phyloP scores from a whole-genome alignment of 257 asterid genomes.

The Handroanthus guayacan region DNA sequence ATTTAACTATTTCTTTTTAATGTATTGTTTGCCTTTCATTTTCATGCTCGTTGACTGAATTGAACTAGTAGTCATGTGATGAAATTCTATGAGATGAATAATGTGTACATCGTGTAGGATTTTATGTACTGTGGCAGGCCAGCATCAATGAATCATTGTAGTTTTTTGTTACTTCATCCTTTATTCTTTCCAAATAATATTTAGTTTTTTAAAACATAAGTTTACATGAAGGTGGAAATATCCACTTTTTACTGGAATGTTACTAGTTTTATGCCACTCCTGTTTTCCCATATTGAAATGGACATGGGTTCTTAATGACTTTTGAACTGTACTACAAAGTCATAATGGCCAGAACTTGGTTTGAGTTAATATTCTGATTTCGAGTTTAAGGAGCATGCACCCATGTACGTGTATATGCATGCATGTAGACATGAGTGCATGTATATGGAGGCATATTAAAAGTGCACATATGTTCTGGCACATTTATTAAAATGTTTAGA shows the following conservation, averaged over 20 bases:
- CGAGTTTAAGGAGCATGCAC: not conserved
- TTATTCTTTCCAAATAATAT: not conserved
- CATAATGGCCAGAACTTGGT: not conserved
- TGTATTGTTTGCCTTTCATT: conserved; percentile 22
- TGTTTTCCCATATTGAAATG: not conserved
- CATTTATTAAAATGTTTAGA: not conserved
- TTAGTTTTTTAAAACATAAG: not conserved
- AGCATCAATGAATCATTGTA: not conserved
- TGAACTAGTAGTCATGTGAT: not conserved
- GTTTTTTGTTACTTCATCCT: not conserved
- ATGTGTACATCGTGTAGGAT: not conserved
- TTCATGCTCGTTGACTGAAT: conserved; percentile 13
- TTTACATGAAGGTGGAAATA: not conserved
- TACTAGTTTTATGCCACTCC: not conserved
- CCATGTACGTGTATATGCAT: not conserved
- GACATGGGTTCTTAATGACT: not conserved
- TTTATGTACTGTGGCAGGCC: not conserved
- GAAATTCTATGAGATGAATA: conserved; percentile 13
- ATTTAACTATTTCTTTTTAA: not conserved
- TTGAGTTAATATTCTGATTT: not conserved
- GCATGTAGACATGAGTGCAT: not conserved
- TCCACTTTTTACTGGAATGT: not conserved
- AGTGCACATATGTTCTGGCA: not conserved
- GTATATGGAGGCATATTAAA: not conserved
- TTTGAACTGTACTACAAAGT: not conserved